Evolutionary conservation across 1,284 basidiomycete species (phyloP), one percentile per base, ranked within the genome.

Genomic region (Ganoderma multipileum): DNA sequence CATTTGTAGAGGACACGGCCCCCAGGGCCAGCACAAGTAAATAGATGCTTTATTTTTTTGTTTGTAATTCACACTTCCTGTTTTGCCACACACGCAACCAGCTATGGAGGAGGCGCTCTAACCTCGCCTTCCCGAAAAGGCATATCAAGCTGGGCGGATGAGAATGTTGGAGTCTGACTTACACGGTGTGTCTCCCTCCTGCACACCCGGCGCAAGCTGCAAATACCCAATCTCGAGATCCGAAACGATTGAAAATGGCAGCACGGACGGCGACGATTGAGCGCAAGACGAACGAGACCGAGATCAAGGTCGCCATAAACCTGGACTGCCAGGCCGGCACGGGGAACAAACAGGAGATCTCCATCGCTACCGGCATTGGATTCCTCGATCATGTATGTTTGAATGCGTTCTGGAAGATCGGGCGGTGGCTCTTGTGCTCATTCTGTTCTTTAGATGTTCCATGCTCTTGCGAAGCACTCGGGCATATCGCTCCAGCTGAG

Each of bases 311-410:
- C 73, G 86, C 83, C 36, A 85, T 99, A 72, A 86, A 91, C 75
- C 89, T 99, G 66, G 98, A 99, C 83, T 90, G 91, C 76, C 84
- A 87, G 16, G 89, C 94, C 1, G 91, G 90, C 76, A 83, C 86
- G 6, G 83, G 78, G 54, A 77, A 77, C 67, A 72, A 84, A 65
- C 98, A 99, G 81, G 83, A 82, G 39, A 99, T 99, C 78, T 85
- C 93, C 60, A 86, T 99, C 70, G 91, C 91, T 47, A 99, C 98
- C 1, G 98, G 98, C 30, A 97, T 99, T 71, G 98, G 98, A 14
- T 99, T 99, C 82, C 86, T 99, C 30, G 97, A 99, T 81, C 98
- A 99, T 84, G 97, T 97, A 81, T 70, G 87, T 85, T 16, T 33
- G 33, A 33, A 33, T 8, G 33, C 8, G 3, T 33, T 33, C 0